Evolutionary conservation across 352 stramenopile species (phyloP).

Genomic region (Phytophthora lateralis): DNA sequence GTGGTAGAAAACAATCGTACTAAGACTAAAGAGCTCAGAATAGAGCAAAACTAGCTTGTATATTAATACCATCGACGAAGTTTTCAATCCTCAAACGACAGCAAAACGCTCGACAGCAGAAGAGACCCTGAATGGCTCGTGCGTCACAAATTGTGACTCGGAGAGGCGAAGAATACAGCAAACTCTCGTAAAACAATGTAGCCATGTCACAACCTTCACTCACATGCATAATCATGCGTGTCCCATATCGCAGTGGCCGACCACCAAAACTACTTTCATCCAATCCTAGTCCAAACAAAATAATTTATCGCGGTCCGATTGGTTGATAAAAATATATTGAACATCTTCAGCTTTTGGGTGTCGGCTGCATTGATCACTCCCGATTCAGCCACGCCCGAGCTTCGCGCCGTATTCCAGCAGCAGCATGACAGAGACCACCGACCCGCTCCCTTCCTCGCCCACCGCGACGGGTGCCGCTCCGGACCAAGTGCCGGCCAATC

Average conservation of each 20-base stretch:
- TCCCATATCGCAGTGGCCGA: not conserved
- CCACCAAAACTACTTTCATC: constrained; percentile 8
- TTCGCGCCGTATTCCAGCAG: not conserved
- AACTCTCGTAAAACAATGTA: not conserved
- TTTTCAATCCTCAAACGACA: too few species aligned
- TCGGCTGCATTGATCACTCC: constrained; percentile 18
- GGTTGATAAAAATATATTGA: constrained; percentile 5
- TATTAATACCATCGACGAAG: too few species aligned
- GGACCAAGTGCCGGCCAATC: constrained; percentile 3
- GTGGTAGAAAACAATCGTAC: too few species aligned
- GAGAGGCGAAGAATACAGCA: too few species aligned
- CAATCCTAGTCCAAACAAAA: not conserved
- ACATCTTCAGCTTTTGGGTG: constrained; percentile 11
- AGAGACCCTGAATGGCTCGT: too few species aligned
- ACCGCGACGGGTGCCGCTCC: constrained; percentile 3
- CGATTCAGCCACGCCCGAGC: constrained; percentile 4
- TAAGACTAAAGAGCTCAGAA: too few species aligned
- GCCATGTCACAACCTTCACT: not conserved
- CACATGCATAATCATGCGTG: not conserved
- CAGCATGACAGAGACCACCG: constrained; percentile 30
- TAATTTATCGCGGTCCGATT: not conserved
- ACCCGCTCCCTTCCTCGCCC: constrained; percentile 12
- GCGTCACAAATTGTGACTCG: too few species aligned
- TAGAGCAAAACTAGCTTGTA: too few species aligned
- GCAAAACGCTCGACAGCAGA: too few species aligned